phyloP scores from a whole-genome alignment of 1,284 basidiomycete species.

The Ceraceosorus guamensis region DNA sequence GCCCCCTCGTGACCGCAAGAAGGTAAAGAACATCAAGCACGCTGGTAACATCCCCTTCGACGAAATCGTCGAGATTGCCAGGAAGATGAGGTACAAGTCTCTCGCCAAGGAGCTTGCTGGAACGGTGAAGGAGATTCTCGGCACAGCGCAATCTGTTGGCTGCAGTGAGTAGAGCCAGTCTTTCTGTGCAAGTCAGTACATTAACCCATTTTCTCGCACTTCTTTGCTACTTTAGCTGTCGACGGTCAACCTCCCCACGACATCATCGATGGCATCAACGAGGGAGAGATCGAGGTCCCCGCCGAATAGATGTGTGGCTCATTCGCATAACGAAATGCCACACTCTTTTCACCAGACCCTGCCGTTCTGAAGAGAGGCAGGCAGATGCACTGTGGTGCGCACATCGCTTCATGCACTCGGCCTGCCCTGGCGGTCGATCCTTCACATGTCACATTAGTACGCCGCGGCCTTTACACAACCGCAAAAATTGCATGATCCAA shows the following conservation, averaged over 20 bases:
- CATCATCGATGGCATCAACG: slow-evolving; percentile 90
- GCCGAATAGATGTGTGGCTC: slow-evolving; percentile 28
- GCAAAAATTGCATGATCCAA: too few relatives aligned
- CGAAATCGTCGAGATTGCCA: slow-evolving; percentile 89
- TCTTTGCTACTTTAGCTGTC: slow-evolving; percentile 53
- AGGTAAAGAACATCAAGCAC: slow-evolving; percentile 99
- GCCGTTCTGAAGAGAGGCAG: too few relatives aligned
- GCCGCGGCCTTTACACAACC: too few relatives aligned
- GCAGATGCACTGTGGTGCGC: too few relatives aligned
- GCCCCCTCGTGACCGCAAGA: slow-evolving; percentile 98
- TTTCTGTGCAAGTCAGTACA: too few relatives aligned
- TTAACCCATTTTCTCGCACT: too few relatives aligned
- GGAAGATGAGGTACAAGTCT: slow-evolving; percentile 93
- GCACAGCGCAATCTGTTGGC: slow-evolving; percentile 70
- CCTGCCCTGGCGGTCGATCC: too few relatives aligned
- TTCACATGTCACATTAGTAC: too few relatives aligned
- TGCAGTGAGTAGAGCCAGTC: slow-evolving; percentile 56
- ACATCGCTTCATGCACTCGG: too few relatives aligned
- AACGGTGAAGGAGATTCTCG: slow-evolving; percentile 66
- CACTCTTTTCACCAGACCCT: too few relatives aligned
- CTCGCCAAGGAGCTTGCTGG: slow-evolving; percentile 84
- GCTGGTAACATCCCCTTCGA: slow-evolving; percentile 88
- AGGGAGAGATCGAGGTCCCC: slow-evolving; percentile 69
- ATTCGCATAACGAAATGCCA: too few relatives aligned
- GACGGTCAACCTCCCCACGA: slow-evolving; percentile 91